Evolutionary conservation across 441 rosid species (phyloP).

Genomic region (Adansonia rubrostipa): DNA sequence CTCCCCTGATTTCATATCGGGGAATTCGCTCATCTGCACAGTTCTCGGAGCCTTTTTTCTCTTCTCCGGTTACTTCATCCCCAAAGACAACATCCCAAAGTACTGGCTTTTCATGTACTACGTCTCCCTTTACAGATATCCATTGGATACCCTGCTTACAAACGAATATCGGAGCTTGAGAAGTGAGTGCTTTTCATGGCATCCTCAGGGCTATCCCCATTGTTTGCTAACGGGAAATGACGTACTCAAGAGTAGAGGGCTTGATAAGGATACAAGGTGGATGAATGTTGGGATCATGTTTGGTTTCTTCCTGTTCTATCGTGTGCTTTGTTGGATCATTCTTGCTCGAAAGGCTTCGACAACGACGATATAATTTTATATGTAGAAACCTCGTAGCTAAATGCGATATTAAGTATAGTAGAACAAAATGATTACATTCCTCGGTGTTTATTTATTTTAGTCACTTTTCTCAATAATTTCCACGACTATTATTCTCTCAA

Average conservation of each 20-base stretch:
- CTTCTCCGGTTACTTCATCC: slow-evolving; percentile 76
- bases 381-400: not conserved
- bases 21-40: slow-evolving; percentile 67
- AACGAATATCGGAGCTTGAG: slow-evolving; percentile 82
- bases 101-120: slow-evolving; percentile 77
- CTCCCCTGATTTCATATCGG: slow-evolving; percentile 67
- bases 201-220: slow-evolving; percentile 12
- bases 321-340: slow-evolving; percentile 81
- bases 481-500: no score
- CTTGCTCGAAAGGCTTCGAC: slow-evolving; percentile 68
- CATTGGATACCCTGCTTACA: slow-evolving; percentile 66
- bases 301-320: slow-evolving; percentile 80
- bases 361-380: slow-evolving; percentile 44
- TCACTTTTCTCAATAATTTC: not conserved
- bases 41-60: slow-evolving; percentile 70
- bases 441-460: not conserved
- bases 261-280: slow-evolving; percentile 71
- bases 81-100: slow-evolving; percentile 65
- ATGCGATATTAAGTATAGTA: not conserved
- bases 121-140: slow-evolving; percentile 64
- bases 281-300: slow-evolving; percentile 83
- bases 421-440: not conserved
- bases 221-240: slow-evolving; percentile 77
- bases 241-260: slow-evolving; percentile 72
- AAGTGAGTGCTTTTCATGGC: slow-evolving; percentile 68